These are phyloP conservation scores for Patellifolia procumbens DNA, from an alignment of 179 eudicot genomes.

Conservation along the genomic window DNA sequence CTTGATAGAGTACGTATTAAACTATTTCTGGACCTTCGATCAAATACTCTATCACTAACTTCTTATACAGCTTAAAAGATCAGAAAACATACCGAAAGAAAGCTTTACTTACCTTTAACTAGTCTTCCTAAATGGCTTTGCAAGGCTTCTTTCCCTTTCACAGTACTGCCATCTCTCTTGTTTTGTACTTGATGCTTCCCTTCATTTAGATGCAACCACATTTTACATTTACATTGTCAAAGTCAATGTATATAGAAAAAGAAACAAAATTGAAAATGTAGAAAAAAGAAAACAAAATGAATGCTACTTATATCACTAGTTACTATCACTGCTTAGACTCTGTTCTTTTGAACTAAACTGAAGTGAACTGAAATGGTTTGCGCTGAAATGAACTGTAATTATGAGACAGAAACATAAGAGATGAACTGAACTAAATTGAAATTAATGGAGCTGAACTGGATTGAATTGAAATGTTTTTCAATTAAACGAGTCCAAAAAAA, in stretches of 20 bases:
- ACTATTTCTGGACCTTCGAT: too few species aligned
- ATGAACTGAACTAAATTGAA: too few species aligned
- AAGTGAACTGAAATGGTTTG: too few species aligned
- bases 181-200: not conserved
- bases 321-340: not conserved
- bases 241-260: not conserved
- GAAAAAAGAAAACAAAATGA: not conserved
- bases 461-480: too few species aligned
- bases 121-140: constrained; percentile 5
- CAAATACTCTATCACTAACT: too few species aligned
- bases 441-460: too few species aligned
- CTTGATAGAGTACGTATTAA: too few species aligned
- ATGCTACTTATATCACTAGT: not conserved
- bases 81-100: not conserved
- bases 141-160: not conserved
- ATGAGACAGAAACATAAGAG: too few species aligned
- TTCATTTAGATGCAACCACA: not conserved
- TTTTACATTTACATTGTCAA: not conserved
- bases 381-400: too few species aligned
- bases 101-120: not conserved
- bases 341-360: too few species aligned
- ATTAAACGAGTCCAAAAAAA: too few species aligned
- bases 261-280: not conserved
- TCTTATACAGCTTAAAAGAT: not conserved
- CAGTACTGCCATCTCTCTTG: not conserved